Evolutionary conservation across 805 yeast genomes (phyloP).

Genomic region (Cephaloascus albidus): DNA sequence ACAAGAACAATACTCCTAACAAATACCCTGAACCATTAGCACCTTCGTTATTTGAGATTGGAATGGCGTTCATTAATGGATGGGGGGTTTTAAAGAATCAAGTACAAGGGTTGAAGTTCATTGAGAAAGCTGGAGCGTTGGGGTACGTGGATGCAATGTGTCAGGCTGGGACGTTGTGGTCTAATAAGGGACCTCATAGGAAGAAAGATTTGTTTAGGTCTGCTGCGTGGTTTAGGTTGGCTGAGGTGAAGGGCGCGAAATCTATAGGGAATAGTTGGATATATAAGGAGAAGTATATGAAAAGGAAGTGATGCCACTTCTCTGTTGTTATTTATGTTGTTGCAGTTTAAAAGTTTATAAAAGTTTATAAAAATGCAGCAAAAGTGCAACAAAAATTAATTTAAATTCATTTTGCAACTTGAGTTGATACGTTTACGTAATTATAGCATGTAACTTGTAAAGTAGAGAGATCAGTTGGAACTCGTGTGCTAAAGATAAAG

Average conservation of each 20-base stretch:
- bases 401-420: too few species aligned
- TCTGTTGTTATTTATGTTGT: too few species aligned
- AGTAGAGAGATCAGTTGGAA: too few species aligned
- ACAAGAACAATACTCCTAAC: constrained; percentile 17
- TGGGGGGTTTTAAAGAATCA: constrained; percentile 50
- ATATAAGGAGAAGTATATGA: constrained; percentile 56
- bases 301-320: constrained; percentile 17
- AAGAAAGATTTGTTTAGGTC: constrained; percentile 54
- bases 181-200: constrained; percentile 40
- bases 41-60: constrained; percentile 52
- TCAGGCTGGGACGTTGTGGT: constrained; percentile 64
- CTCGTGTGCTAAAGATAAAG: too few species aligned
- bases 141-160: constrained; percentile 65
- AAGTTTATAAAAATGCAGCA: too few species aligned
- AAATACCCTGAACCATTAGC: constrained; percentile 33
- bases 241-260: constrained; percentile 52
- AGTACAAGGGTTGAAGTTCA: constrained; percentile 42
- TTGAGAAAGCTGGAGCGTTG: constrained; percentile 56
- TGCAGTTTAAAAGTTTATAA: too few species aligned
- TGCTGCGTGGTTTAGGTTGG: constrained; percentile 61
- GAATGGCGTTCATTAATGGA: constrained; percentile 45
- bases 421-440: too few species aligned
- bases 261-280: constrained; percentile 70
- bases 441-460: too few species aligned
- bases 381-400: too few species aligned